Evolutionary conservation across 75 land plant genomes (phyloP), one percentile per base, ranked within the genome.

Genomic region (Cupressus sempervirens): DNA sequence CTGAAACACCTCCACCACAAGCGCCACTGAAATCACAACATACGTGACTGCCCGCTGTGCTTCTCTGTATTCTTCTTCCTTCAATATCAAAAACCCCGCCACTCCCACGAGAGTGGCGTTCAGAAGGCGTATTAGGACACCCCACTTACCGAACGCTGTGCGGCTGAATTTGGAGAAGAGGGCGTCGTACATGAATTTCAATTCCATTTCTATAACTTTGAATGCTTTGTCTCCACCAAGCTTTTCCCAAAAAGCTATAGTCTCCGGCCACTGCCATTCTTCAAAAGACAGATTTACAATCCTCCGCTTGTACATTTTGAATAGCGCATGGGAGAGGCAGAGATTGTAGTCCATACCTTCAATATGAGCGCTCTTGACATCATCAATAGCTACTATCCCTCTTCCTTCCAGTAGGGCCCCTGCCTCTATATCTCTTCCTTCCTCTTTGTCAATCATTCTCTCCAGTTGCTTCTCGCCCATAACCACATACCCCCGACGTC

Each of bases 301-400:
- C 34, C 73, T 70, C 34, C 73, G 73, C 73, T 30, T 70, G 0
- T 70, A 70, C 73, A 70, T 70, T 70, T 70, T 70, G 73, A 70
- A 70, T 12, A 70, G 30, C 34, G 73, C 73, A 30, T 70, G 73
- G 12, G 73, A 29, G 7, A 70, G 30, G 34, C 73, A 70, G 34
- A 70, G 73, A 11, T 10, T 70, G 73, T 70, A 70, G 73, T 70
- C 73, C 1, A 38, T 38, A 38, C 40, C 40, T 38, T 38, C 40
- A 38, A 20, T 30, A 8, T 70, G 10, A 9, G 4, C 30, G 40
- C 40, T 38, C 4, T 10, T 8, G 13, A 70, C 73, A 30, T 70
- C 73, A 7, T 70, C 12, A 70, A 30, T 70, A 2, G 30, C 30
- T 70, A 70, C 73, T 20, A 58, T 58, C 65, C 23, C 65, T 58